Percentiles rank a stretch among this genome's conserved stretches.
These are phyloP conservation scores for Pseudotsuga menziesii DNA, from an alignment of 75 land plant species.

Conservation along the genomic window DNA sequence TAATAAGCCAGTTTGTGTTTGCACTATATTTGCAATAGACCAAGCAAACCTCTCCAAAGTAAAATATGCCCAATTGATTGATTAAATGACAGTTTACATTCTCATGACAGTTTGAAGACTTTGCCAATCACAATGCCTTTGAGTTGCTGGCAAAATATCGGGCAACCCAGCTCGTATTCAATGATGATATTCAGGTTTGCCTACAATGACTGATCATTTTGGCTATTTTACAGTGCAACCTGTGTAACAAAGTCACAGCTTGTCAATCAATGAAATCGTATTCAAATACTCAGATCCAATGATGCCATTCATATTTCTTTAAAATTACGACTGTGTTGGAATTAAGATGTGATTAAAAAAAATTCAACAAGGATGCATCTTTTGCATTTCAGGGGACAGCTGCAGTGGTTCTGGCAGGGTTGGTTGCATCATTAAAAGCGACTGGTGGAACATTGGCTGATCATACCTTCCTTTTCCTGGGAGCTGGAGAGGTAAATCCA, in stretches of 20 bases:
- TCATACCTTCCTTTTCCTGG: conserved; percentile 88
- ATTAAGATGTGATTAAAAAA: not conserved
- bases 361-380: not conserved
- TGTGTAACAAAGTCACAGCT: not conserved
- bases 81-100: conserved; percentile 1
- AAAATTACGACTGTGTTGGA: not conserved
- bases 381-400: conserved; percentile 78
- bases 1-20: not conserved
- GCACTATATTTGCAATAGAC: conserved; percentile 3
- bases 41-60: not conserved
- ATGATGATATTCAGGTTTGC: conserved; percentile 71
- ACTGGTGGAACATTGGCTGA: conserved; percentile 87
- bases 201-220: not conserved
- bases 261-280: not conserved
- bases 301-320: not conserved
- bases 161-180: conserved; percentile 74
- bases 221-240: not conserved
- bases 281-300: not conserved
- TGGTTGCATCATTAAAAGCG: conserved; percentile 68
- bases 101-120: conserved; percentile 81
- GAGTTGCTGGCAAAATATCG: conserved; percentile 63
- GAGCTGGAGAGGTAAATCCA: conserved; percentile 86
- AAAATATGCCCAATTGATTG: not conserved
- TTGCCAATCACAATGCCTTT: conserved; percentile 64
- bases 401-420: conserved; percentile 88